Base-by-base conservation (phyloP, 2,329 filamentous ascomycete species). In the Emergomyces pasteurianus region DNA sequence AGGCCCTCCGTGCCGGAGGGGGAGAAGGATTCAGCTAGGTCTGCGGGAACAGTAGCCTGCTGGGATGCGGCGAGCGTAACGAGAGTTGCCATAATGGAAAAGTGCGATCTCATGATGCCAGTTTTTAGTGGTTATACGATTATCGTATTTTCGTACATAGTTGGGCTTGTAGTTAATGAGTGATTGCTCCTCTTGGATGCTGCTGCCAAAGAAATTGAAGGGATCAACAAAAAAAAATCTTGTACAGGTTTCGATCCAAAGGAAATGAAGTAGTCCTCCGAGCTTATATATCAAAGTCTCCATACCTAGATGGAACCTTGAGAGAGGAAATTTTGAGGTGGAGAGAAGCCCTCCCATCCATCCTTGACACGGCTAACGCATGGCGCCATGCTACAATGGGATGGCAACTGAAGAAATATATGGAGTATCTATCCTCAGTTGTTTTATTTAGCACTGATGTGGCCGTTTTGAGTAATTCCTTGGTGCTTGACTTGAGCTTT, bases 11-110 rank as follows among this genome's bases (percentile, higher is more conserved):
- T 54, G 16, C 50, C 60, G 8, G 46, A 54, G 10, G 47, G 16
- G 3, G 58, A 36, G 46, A 63, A 63, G 23, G 47, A 50, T 31
- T 47, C 28, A 16, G 56, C 28, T 12, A 63, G 59, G 42, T 61
- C 59, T 28, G 31, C 14, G 1, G 62, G 62, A 28, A 63, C 57
- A 21, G 43, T 23, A 23, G 26, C 56, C 31, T 63, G 57, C 43
- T 63, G 62, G 26, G 59, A 59, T 12, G 60, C 26, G 3, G 43
- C 62, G 8, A 61, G 40, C 14, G 59, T 55, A 38, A 61, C 47
- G n/a, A 63, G 26, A 21, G 43, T 6, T 50, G 57, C n/a, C 62
- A 62, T 54, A 57, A 61, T 63, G 58, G 52, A 58, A 2, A 31
- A 21, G 38, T 46, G 21, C 2, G 40, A 31, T 46, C 46, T 57